Conservation (phyloP, 139 green algal genomes). For the Closterium sp. region DNA sequence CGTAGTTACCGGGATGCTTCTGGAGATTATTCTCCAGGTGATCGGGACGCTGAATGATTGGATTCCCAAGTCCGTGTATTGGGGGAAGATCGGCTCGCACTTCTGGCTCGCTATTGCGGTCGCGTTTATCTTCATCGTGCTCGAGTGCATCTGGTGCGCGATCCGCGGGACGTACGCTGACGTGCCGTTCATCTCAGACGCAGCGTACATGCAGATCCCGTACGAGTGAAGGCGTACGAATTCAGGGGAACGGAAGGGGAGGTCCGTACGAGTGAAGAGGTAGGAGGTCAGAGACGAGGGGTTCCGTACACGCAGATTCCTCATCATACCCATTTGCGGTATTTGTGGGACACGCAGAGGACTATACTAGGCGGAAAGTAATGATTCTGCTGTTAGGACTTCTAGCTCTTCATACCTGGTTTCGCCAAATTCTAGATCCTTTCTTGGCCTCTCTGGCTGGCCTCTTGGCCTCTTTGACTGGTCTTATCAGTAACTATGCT, state of each 20-base stretch:
- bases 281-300: too few relatives aligned
- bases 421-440: too few relatives aligned
- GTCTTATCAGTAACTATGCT: too few relatives aligned
- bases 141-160: constrained; percentile 53
- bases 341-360: too few relatives aligned
- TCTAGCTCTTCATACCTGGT: too few relatives aligned
- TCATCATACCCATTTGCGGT: not conserved
- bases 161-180: constrained; percentile 44
- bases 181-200: constrained; percentile 52
- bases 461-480: too few relatives aligned
- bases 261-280: too few relatives aligned
- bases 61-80: constrained; percentile 14
- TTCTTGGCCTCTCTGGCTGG: too few relatives aligned
- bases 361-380: constrained; percentile 4
- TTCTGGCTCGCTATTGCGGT: constrained; percentile 16
- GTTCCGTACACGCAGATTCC: too few relatives aligned
- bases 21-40: constrained; percentile 52
- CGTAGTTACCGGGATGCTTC: constrained; percentile 40
- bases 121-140: constrained; percentile 40
- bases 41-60: constrained; percentile 30
- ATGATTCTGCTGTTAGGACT: not conserved
- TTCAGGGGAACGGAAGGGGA: too few relatives aligned
- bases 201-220: constrained; percentile 54
- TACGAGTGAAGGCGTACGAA: constrained; percentile 28
- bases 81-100: constrained; percentile 1